Percentiles rank a stretch among this genome's conserved stretches.
Evolutionary conservation across 2,329 filamentous ascomycete species (phyloP).

Genomic region (Ceratocystis ficicola): DNA sequence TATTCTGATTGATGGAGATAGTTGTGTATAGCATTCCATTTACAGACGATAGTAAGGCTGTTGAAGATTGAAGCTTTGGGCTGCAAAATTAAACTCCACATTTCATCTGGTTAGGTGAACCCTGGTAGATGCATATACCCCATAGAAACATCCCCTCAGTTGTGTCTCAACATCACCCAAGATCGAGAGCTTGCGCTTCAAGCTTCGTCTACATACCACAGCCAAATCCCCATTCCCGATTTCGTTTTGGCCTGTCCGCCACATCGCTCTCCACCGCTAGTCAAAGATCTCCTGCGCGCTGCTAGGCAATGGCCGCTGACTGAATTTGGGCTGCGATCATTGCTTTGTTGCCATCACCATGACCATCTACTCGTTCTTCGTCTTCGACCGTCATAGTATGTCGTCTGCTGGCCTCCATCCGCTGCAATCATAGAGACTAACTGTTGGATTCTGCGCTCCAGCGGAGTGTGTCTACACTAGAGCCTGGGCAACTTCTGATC

Average conservation of each 20-base stretch:
- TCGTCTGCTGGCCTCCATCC: constrained; percentile 19
- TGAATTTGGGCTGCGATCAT: constrained; percentile 10
- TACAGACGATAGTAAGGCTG: neutral
- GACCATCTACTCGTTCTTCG: constrained; percentile 96
- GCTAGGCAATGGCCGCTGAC: constrained; percentile 12
- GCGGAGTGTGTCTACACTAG: constrained; percentile 96
- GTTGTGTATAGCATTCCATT: neutral
- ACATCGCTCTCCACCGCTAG: neutral
- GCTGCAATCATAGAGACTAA: constrained; percentile 18
- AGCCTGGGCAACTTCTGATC: constrained; percentile 53
- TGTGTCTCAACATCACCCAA: constrained; percentile 4
- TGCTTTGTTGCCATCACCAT: constrained; percentile 37
- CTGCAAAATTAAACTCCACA: neutral
- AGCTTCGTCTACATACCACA: neutral
- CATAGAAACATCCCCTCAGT: neutral
- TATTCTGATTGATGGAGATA: neutral
- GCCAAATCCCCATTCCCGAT: neutral
- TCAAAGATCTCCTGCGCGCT: neutral
- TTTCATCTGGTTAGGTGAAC: neutral
- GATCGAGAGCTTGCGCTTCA: neutral
- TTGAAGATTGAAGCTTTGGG: neutral
- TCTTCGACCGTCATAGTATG: constrained; percentile 95
- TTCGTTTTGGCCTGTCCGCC: neutral
- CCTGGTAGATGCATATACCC: constrained; percentile 6
- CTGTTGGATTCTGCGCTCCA: constrained; percentile 31